Base-by-base conservation (phyloP, 2,329 filamentous ascomycete species). In the Hortaea werneckii region DNA sequence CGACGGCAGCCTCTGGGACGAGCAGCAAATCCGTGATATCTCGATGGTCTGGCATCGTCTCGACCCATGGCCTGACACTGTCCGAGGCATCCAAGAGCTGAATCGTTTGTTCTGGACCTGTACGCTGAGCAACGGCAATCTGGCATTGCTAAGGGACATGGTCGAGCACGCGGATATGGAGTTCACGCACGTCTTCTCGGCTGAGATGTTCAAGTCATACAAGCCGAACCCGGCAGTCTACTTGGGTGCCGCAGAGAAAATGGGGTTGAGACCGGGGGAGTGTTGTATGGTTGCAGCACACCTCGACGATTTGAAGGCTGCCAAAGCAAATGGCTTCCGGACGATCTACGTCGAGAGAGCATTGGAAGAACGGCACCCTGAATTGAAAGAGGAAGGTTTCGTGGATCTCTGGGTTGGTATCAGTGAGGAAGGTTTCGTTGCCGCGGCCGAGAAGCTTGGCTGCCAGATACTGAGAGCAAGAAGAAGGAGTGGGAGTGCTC, bases 261-360 rank as follows among this genome's bases (percentile, higher is more conserved):
- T 89, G 42, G 76, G 74, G 0, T 50, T 80, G 40, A 56, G 73
- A 49, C 74, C 80, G 0, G 60, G 61, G 3, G 72, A 88, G 58
- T 82, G 86, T 47, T 83, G 77, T 9, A 79, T 90, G 77, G 83
- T 92, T 13, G 86, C 87, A 11, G 80, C 85, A 34, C 85, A 90
- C 65, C 66, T 90, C 48, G 63, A 58, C 5, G 86, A 90, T 63
- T 65, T 92, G 45, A 68, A 77, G 49, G 82, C 75, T 0, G 86
- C 86, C 4, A 79, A 78, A 55, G 60, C 57, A 2, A 74, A 71
- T 49, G 86, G 86, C 0, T 67, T 88, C 49, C 72, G 75, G 55
- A 86, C 84, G 0, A 72, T 92, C 2, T 92, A 88, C 59, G 78
- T 92, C 2, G 83, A 86, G 66, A 71, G 85, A 47, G 62, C 65